Percentiles rank a stretch among this genome's conserved stretches.
These are phyloP conservation scores for Rosellinia necatrix DNA, from an alignment of 2,329 filamentous ascomycete genomes.

Conservation along the genomic window DNA sequence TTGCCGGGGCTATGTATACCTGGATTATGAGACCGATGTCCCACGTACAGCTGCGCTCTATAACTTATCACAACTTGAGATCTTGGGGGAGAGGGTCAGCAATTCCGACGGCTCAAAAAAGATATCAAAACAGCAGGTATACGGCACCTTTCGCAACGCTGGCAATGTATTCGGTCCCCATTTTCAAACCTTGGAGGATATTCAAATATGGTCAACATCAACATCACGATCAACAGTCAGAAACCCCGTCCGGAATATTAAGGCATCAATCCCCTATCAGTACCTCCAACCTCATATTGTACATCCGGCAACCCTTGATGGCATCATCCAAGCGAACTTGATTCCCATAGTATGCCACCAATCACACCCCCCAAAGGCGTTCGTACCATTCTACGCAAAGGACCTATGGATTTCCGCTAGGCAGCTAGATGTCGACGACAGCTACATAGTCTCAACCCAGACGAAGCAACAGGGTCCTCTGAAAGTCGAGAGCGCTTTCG, in stretches of 20 bases:
- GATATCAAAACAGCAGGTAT: slow-evolving; percentile 18
- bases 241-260: slow-evolving; percentile 13
- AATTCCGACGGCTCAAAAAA: background rate
- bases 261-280: slow-evolving; percentile 22
- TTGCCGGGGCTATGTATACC: slow-evolving; percentile 23
- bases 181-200: slow-evolving; percentile 26
- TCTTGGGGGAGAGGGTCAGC: background rate
- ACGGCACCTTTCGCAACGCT: slow-evolving; percentile 12
- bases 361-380: slow-evolving; percentile 3
- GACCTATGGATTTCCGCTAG: slow-evolving; percentile 24
- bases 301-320: slow-evolving; percentile 28
- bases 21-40: slow-evolving; percentile 17
- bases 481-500: slow-evolving; percentile 22
- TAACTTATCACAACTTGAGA: background rate
- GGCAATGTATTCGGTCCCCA: slow-evolving; percentile 28
- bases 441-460: slow-evolving; percentile 15
- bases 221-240: slow-evolving; percentile 14
- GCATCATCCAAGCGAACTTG: slow-evolving; percentile 26
- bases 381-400: slow-evolving; percentile 24
- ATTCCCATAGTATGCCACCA: slow-evolving; percentile 15
- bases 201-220: slow-evolving; percentile 8
- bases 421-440: slow-evolving; percentile 11
- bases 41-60: background rate
- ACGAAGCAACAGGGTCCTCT: slow-evolving; percentile 17
- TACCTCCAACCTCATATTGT: slow-evolving; percentile 26